Base-by-base conservation (phyloP, 2,329 filamentous ascomycete species). In the Venturia pyrina region DNA sequence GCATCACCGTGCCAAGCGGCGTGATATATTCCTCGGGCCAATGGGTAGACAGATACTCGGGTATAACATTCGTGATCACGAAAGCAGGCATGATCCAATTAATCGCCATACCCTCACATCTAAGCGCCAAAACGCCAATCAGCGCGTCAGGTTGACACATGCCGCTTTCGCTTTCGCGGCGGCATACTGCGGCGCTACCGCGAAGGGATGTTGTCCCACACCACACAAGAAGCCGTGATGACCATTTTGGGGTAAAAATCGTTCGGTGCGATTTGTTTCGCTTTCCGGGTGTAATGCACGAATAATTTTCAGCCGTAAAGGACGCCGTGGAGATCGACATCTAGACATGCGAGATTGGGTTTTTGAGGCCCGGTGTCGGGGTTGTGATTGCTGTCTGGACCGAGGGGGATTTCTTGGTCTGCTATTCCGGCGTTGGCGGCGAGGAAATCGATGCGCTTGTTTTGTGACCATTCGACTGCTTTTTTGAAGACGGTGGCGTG, bases 21-120 rank as follows among this genome's bases (percentile, higher is more conserved):
- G 76, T 78, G 43, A 76, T 70, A 41, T 73, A 72, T 44, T 73
- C 72, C 61, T 69, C 69, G 8, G 75, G 75, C 69, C 71, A 76
- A 43, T 69, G 50, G 8, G 68, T 68, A 3, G 69, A 66, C 1
- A 77, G 53, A 8, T 71, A 66, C 17, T 68, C 66, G 0, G 75
- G 74, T 24, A 71, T 71, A 37, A 78, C 66, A 24, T 69, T 69
- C 7, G 75, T 78, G 15, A 72, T 70, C 5, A 78, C 70, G 62
- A 77, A 71, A 1, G 72, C 72, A 1, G 76, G 75, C 48, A 70
- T 71, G 48, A 78, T 73, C 28, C 70, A 70, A 66, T 78, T 78
- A 63, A 77, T 71, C 6, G 71, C 72, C 59, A 78, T 75, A 44
- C 69, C 66, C 64, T 77, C 75, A 10, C 44, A 37, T 21, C 15